These are phyloP conservation scores for Adansonia digitata DNA, from an alignment of 345 rosid species.

Conservation along the genomic window DNA sequence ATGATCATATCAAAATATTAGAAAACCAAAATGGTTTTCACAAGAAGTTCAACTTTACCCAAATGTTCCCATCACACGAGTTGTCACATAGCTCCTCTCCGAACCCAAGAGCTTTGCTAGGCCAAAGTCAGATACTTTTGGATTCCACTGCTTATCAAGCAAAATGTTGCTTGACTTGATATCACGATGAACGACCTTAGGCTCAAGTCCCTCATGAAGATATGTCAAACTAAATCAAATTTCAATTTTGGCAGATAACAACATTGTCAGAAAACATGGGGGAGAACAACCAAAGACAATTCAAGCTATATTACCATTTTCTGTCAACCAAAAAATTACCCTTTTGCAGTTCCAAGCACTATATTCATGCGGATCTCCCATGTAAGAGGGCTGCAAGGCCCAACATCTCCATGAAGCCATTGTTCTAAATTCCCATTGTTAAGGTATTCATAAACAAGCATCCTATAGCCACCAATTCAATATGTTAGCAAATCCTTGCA, in stretches of 20 bases:
- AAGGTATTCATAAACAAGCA: slow-evolving; percentile 86
- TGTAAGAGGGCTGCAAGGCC: slow-evolving; percentile 68
- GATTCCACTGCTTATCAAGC: slow-evolving; percentile 81
- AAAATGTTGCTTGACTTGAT: slow-evolving; percentile 91
- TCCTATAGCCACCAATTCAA: slow-evolving; percentile 32
- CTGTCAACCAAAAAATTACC: slow-evolving; percentile 24
- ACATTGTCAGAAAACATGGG: neutral
- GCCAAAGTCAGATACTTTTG: slow-evolving; percentile 88
- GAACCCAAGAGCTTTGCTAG: slow-evolving; percentile 85
- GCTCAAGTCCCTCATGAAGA: slow-evolving; percentile 88
- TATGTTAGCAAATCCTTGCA: neutral
- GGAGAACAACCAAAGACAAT: neutral
- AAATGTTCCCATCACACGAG: slow-evolving; percentile 96
- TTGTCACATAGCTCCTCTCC: slow-evolving; percentile 78
- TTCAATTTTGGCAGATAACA: slow-evolving; percentile 7
- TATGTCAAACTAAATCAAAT: slow-evolving; percentile 49
- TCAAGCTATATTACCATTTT: slow-evolving; percentile 11
- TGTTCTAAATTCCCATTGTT: slow-evolving; percentile 91
- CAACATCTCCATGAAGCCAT: slow-evolving; percentile 89
- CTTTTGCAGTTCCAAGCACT: slow-evolving; percentile 78
- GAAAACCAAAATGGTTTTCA: slow-evolving; percentile 3
- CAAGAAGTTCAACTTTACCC: slow-evolving; percentile 44
- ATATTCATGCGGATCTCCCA: slow-evolving; percentile 87
- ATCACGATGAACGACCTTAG: slow-evolving; percentile 87
- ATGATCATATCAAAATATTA: neutral